These are phyloP conservation scores for Conoideocrella luteorostrata DNA, from an alignment of 2,329 filamentous ascomycete species.

Conservation along the genomic window DNA sequence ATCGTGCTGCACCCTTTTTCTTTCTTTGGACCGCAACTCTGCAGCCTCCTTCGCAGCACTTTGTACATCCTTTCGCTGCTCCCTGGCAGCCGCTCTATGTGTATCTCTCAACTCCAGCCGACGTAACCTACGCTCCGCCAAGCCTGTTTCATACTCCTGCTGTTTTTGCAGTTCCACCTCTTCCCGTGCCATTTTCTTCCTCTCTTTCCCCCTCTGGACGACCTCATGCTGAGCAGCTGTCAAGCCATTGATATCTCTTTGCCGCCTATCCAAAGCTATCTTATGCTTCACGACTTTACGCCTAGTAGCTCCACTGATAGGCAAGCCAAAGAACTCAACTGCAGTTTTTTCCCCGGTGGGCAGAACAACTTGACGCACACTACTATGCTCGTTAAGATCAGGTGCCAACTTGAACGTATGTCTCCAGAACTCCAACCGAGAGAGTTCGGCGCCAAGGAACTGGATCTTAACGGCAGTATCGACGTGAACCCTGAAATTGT, in stretches of 20 bases:
- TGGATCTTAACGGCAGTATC: neutral
- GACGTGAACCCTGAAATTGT: slow-evolving; percentile 1
- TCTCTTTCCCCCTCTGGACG: neutral
- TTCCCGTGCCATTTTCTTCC: neutral
- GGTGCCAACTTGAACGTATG: neutral
- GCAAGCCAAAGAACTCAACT: neutral
- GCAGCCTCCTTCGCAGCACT: neutral
- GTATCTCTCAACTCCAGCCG: neutral
- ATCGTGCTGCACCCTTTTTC: slow-evolving; percentile 1
- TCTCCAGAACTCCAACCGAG: neutral
- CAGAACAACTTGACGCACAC: neutral
- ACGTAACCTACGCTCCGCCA: neutral
- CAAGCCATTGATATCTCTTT: neutral
- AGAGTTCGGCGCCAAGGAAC: neutral
- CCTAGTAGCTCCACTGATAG: neutral
- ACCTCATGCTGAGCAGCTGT: neutral
- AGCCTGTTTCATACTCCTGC: neutral
- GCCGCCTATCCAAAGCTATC: neutral
- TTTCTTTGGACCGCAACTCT: neutral
- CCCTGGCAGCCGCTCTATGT: neutral
- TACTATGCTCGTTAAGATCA: neutral
- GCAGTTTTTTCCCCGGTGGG: neutral
- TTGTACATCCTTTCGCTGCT: neutral
- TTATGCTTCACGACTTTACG: neutral
- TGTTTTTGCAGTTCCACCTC: neutral